These are phyloP conservation scores for Solanum chaucha DNA, from an alignment of 257 asterid species.

Conservation along the genomic window DNA sequence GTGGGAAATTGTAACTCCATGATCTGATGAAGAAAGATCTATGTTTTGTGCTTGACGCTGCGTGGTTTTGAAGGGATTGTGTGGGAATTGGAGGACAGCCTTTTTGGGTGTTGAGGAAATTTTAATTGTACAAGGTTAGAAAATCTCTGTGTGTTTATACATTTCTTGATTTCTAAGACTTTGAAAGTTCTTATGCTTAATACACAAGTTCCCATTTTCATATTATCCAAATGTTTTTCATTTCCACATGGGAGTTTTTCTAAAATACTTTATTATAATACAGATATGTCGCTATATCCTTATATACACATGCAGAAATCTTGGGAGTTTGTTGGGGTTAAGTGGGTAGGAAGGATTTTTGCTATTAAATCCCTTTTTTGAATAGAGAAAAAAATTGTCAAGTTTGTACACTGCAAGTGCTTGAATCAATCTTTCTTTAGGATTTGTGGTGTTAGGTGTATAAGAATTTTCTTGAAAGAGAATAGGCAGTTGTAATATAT, in stretches of 20 bases:
- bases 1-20: not conserved
- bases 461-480: not conserved
- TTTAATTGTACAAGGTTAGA: not conserved
- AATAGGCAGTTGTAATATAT: not conserved
- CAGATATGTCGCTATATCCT: not conserved
- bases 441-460: not conserved
- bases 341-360: not conserved
- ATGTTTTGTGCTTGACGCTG: conserved; percentile 73
- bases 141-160: conserved; percentile 8
- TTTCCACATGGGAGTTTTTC: not conserved
- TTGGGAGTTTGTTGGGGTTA: not conserved
- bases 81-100: conserved; percentile 21
- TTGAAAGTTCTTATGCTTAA: conserved; percentile 36
- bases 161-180: conserved; percentile 32
- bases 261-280: not conserved
- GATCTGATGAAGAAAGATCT: conserved; percentile 51
- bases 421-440: not conserved
- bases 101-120: conserved; percentile 1
- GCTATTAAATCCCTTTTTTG: not conserved
- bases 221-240: not conserved
- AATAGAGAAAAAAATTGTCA: not conserved
- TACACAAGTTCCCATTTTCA: conserved; percentile 25
- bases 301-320: not conserved
- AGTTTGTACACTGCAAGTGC: not conserved
- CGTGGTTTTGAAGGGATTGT: conserved; percentile 34